Evolutionary conservation across 805 yeast genomes (phyloP), one percentile per base, ranked within the genome.

Genomic region (Candida germanica): DNA sequence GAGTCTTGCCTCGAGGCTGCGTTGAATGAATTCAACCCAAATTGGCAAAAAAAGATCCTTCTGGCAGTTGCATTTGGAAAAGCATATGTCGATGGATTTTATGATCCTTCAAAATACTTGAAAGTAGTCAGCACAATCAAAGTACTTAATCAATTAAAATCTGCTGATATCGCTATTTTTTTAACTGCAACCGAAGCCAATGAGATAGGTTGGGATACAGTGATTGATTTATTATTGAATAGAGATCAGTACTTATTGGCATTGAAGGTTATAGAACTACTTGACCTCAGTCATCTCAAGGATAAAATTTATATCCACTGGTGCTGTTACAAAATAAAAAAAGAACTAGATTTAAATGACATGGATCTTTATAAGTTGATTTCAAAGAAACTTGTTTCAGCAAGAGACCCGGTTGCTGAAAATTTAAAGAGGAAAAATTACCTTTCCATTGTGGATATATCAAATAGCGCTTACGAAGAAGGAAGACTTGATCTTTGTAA

Each of bases 41-140:
- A 69, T 35, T 75, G 89, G 82, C 98, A 93, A 50, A 88, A 87
- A 54, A 76, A 75, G 33, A 61, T 91, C 7, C 59, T 93, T 25
- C 72, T 78, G 35, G 95, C 96, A 1, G 95, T 89, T 0, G 68
- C 85, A 0, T 86, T 89, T 60, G 98, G 97, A 1, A 93, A 91
- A 48, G 71, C 85, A 0, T 67, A 75, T 33, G 56, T 50, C 35
- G 78, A 74, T 5, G 56, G 48, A 29, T 76, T 73, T 6, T 80
- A 80, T 35, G 49, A 64, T 50, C 67, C 88, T 3, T 75, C 75
- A 39, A 61, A 67, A 30, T 87, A 83, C 48, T 75, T 87, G 3
- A 66, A 68, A n/a, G 74, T 78, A 2, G 69, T 89, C 42, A 72
- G 80, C 47, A 64, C 63, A 23, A 49, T 87, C 15, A 71, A 87